Conservation (phyloP, 1,139 yeast species). For the Candida glucosophila region DNA sequence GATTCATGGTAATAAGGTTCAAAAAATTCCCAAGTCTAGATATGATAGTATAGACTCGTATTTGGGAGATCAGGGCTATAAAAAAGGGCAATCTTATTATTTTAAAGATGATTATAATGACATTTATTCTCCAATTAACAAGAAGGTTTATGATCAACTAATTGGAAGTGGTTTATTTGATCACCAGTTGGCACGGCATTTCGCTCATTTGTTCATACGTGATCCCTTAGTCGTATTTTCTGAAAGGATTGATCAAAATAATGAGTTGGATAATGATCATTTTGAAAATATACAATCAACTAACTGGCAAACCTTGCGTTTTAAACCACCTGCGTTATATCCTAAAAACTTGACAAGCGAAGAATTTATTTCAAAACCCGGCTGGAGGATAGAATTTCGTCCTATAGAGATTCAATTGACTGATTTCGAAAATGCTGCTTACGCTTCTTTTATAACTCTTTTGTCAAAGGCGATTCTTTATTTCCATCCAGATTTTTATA, state of each 20-base stretch:
- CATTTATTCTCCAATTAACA: slow-evolving; percentile 62
- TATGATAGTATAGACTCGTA: slow-evolving; percentile 84
- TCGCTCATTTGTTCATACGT: slow-evolving; percentile 85
- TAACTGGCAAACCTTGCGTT: slow-evolving; percentile 94
- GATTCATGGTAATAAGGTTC: slow-evolving; percentile 32
- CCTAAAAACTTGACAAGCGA: slow-evolving; percentile 29
- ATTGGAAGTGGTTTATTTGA: slow-evolving; percentile 41
- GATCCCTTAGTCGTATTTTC: slow-evolving; percentile 91
- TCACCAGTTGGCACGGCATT: slow-evolving; percentile 68
- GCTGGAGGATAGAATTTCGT: slow-evolving; percentile 97
- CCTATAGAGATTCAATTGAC: slow-evolving; percentile 93
- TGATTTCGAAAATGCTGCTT: slow-evolving; percentile 96
- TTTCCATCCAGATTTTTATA: slow-evolving; percentile 62
- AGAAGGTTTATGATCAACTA: slow-evolving; percentile 21
- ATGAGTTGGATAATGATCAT: slow-evolving; percentile 70
- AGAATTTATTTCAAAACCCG: slow-evolving; percentile 43
- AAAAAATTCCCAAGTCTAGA: slow-evolving; percentile 74
- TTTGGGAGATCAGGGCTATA: slow-evolving; percentile 43
- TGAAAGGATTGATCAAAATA: slow-evolving; percentile 72
- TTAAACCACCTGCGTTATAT: slow-evolving; percentile 67
- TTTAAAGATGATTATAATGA: slow-evolving; percentile 61
- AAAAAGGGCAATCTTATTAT: slow-evolving; percentile 19
- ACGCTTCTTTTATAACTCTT: slow-evolving; percentile 62
- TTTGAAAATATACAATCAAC: slow-evolving; percentile 96
- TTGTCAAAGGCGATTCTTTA: slow-evolving; percentile 66